Percentiles rank a stretch among this genome's conserved stretches.
Conservation (phyloP, 169 alveolate species). For the Cryptosporidium viatorum region DNA sequence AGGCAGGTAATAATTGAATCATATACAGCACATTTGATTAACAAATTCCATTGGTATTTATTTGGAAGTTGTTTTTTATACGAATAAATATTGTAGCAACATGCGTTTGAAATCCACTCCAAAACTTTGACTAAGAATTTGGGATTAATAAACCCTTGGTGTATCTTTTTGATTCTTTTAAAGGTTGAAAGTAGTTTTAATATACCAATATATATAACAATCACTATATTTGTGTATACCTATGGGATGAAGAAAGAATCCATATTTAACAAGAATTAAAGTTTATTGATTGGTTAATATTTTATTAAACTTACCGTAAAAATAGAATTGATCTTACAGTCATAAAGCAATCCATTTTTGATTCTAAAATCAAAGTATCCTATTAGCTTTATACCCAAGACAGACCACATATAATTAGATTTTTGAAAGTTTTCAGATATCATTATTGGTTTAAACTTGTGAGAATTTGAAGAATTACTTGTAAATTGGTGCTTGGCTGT, state of each 20-base stretch:
- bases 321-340: constrained; percentile 14
- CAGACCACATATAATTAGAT: constrained; percentile 70
- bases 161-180: constrained; percentile 64
- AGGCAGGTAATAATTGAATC: constrained; percentile 39
- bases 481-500: background rate
- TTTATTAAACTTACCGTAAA: constrained; percentile 44
- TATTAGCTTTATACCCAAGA: constrained; percentile 31
- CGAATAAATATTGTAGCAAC: constrained; percentile 11
- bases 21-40: constrained; percentile 51
- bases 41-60: constrained; percentile 13
- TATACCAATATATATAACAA: constrained; percentile 20
- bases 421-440: background rate
- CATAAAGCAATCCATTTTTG: constrained; percentile 39
- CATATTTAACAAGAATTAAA: too few relatives aligned
- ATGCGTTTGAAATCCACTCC: constrained; percentile 68
- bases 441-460: background rate
- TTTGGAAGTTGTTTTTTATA: constrained; percentile 19
- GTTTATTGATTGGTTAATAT: background rate
- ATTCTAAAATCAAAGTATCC: constrained; percentile 54
- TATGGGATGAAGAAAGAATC: background rate
- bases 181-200: constrained; percentile 29
- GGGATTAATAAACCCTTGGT: constrained; percentile 61
- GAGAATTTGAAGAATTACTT: background rate
- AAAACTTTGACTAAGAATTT: constrained; percentile 29
- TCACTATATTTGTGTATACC: constrained; percentile 54